Evolutionary conservation across 2,329 filamentous ascomycete species (phyloP).

Genomic region (Diplodia corticola): DNA sequence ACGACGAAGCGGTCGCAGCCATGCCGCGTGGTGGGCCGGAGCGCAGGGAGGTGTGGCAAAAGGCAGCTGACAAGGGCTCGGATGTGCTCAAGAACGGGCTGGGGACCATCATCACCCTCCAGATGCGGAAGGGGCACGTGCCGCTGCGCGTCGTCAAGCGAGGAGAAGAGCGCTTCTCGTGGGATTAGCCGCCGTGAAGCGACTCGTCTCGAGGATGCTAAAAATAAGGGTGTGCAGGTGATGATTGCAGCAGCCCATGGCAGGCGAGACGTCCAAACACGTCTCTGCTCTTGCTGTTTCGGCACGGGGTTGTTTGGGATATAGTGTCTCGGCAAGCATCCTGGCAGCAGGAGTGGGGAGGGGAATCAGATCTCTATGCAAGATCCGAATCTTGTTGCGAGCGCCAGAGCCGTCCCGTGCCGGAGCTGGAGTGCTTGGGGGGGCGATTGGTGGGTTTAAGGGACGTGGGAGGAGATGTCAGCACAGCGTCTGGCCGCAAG

Average conservation of each 20-base stretch:
- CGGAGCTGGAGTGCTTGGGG: background rate
- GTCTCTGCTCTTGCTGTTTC: background rate
- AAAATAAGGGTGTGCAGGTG: background rate
- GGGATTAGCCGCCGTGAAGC: conserved; percentile 25
- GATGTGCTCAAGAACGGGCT: conserved; percentile 56
- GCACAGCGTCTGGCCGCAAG: background rate
- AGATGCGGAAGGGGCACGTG: conserved; percentile 63
- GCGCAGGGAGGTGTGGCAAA: conserved; percentile 58
- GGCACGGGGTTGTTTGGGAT: conserved; percentile 3
- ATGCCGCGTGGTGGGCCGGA: conserved; percentile 48
- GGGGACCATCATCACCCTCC: conserved; percentile 68
- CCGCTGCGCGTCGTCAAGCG: conserved; percentile 68
- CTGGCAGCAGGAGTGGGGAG: background rate
- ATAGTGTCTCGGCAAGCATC: conserved; percentile 1
- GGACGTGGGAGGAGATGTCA: background rate
- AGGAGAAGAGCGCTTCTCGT: conserved; percentile 66
- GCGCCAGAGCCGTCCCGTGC: background rate
- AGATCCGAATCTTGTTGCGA: background rate
- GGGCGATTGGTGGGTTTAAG: background rate
- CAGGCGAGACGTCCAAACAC: background rate
- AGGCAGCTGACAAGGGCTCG: conserved; percentile 59
- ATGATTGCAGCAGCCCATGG: background rate
- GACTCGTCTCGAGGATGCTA: conserved; percentile 10
- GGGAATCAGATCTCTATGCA: background rate
- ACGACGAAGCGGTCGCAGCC: conserved; percentile 43